Base-by-base conservation (phyloP, 495 filamentous ascomycete species). In the Podospora tetraspora region DNA sequence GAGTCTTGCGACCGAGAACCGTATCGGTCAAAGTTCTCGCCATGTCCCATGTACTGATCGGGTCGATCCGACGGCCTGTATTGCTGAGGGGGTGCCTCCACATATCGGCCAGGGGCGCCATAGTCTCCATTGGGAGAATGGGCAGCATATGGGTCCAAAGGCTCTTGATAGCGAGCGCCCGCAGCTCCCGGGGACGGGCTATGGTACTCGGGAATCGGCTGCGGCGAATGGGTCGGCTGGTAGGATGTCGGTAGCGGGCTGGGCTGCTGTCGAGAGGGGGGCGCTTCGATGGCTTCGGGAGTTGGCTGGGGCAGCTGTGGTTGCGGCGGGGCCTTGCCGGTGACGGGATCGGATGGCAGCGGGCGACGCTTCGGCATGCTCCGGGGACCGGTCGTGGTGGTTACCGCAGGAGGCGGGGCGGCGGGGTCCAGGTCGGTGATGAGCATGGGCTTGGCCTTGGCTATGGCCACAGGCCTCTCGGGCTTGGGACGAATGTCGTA, bases 401-500 rank as follows among this genome's bases (percentile, higher is more conserved):
- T 52, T 5, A 52, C 21, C 27, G 62, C 56, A 60, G 43, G 19
- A 76, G 63, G 22, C 71, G 68, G 30, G 71, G 73, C 65, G 69
- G 73, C 23, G 64, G 70, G 27, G n/a, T 81, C 79, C 9, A 71
- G 67, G 4, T 72, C 73, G 22, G 73, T 66, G 64, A 71, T 0
- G 5, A 21, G 69, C 0, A 70, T 63, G 34, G 69, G 71, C 62
- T 82, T 85, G 68, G 84, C 81, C 70, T 84, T 86, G 63, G 86
- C 85, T 37, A 80, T 85, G 63, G 86, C 85, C 37, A 80, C 84
- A 22, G 83, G 73, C 61, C 86, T 85, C 70, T 91, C 91, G 19
- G 88, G 86, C 78, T 93, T 93, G 37, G 92, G 89, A 16, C 94
- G 87, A 43, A 85, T 89, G 76, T 99, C 95, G 79, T 97, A 98